Percentiles rank a stretch among this genome's conserved stretches.
Evolutionary conservation across 164 flowering plant genomes (phyloP).

Genomic region (Platanus orientalis): DNA sequence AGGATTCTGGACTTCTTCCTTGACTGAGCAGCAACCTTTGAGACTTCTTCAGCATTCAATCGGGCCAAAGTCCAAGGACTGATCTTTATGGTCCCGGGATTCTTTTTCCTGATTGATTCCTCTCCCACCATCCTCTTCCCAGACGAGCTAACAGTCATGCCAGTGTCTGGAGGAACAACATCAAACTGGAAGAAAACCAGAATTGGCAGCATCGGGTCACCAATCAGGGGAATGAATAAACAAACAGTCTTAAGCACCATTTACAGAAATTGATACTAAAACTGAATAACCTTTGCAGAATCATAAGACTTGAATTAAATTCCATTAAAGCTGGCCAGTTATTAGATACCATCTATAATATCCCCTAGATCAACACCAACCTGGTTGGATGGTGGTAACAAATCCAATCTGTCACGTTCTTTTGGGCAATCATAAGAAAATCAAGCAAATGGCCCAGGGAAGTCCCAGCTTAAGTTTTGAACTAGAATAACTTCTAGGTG

Average conservation of each 20-base stretch:
- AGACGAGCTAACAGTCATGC: slow-evolving; percentile 55
- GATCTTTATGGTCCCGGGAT: slow-evolving; percentile 63
- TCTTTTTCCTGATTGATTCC: slow-evolving; percentile 59
- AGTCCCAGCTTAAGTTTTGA: too few species aligned
- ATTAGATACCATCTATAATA: too few species aligned
- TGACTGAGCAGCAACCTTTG: slow-evolving; percentile 86
- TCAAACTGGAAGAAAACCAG: slow-evolving; percentile 61
- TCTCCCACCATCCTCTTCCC: slow-evolving; percentile 54
- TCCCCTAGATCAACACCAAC: too few species aligned
- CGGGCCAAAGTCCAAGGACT: slow-evolving; percentile 96
- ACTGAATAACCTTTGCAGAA: too few species aligned
- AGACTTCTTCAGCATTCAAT: slow-evolving; percentile 83
- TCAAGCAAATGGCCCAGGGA: too few species aligned
- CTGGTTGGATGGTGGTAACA: too few species aligned
- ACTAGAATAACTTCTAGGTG: too few species aligned
- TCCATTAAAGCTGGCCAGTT: too few species aligned
- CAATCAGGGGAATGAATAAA: neutral
- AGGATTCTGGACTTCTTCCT: slow-evolving; percentile 80
- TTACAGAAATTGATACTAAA: too few species aligned
- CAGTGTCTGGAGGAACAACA: slow-evolving; percentile 87
- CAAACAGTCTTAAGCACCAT: neutral
- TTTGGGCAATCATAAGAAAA: too few species aligned
- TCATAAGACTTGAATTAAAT: too few species aligned
- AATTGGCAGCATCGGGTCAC: slow-evolving; percentile 1
- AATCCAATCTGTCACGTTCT: too few species aligned